Evolutionary conservation across 306 rosid species (phyloP).

Genomic region (Cucumis sativus): Cucumber_9930_V3 NC_026655.2:22939001-22939500

Average conservation of each 20-base stretch:
- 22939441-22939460: slow-evolving; percentile 99
- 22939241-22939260: not conserved
- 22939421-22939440: slow-evolving; percentile 96
- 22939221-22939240: not conserved
- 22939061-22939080: too few species aligned
- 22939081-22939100: not conserved
- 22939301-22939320: slow-evolving; percentile 5
- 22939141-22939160: not conserved
- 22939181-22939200: not conserved
- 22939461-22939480: slow-evolving; percentile 99
- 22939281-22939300: not conserved
- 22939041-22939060: too few species aligned
- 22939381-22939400: slow-evolving; percentile 81
- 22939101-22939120: not conserved
- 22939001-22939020: too few species aligned
- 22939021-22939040: too few species aligned
- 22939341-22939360: slow-evolving; percentile 72
- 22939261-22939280: not conserved
- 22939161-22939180: not conserved
- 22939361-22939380: slow-evolving; percentile 92
- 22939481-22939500: slow-evolving; percentile 98
- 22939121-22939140: not conserved
- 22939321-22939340: slow-evolving; percentile 73
- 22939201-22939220: not conserved
- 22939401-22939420: slow-evolving; percentile 98